Evolutionary conservation across 305 asterid genomes (phyloP), one percentile per base, ranked within the genome.

Genomic region (Stenogyne calaminthoides): DNA sequence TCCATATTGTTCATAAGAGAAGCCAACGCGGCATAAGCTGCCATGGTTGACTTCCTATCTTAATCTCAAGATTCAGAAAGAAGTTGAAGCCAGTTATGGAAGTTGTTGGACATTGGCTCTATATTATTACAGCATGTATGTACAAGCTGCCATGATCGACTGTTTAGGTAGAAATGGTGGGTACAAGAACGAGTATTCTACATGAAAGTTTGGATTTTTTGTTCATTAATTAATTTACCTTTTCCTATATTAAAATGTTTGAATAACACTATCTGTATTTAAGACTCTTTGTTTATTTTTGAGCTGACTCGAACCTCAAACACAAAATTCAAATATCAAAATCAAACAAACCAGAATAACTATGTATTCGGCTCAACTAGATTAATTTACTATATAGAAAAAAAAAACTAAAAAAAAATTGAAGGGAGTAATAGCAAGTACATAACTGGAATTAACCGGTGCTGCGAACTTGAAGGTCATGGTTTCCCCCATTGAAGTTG

Each of bases 21-120:
- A 71, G 73, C 75, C 2, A 78, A 67, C 34, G 83, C 73, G 39
- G 79, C 86, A 65, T 82, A 82, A 66, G 83, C 83, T 14, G 82
- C 85, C 85, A 81, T 81, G 11, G 6, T 4, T 36, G 44, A n/a
- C 25, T 22, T 16, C 58, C 16, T 4, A 19, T 57, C 18, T 11
- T 57, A 57, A 4, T 25, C 10, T 10, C 36, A 57, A 57, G 16
- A 25, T 25, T 25, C 29, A 54, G 60, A 54, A 54, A 52, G 16
- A 12, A 56, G 5, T 57, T 25, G 9, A 19, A 54, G 32, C n/a
- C 56, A 15, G 2, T 49, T 49, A 6, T 15, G 56, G 56, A 15
- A 49, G 56, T 49, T 15, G 56, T 6, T 49, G 22, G 56, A 5
- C 4, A 46, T 14, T 46, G 14, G 16, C 52, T 46, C 16, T 3